These are phyloP conservation scores for Radiomyces spectabilis DNA, from an alignment of 192 early-diverging fungal species.

Conservation along the genomic window DNA sequence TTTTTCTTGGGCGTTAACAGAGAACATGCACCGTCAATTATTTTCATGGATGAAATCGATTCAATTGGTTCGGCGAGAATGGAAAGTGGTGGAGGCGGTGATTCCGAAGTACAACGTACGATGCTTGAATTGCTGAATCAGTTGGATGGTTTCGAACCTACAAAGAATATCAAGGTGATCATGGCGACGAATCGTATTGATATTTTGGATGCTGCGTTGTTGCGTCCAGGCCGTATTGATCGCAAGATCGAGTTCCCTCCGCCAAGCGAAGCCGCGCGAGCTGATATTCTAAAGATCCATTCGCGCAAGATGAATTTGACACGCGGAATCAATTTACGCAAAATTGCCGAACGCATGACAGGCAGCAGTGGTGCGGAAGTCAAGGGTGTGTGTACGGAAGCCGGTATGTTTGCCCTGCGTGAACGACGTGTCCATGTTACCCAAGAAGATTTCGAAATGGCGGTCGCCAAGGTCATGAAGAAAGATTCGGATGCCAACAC, in stretches of 20 bases:
- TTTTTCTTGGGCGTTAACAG: too few species aligned
- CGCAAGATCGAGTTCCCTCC: conserved; percentile 90
- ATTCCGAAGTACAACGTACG: conserved; percentile 86
- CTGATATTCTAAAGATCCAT: conserved; percentile 86
- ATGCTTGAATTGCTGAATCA: conserved; percentile 90
- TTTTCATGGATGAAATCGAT: conserved; percentile 93
- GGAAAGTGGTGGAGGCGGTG: conserved; percentile 70
- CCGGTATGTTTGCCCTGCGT: conserved; percentile 84
- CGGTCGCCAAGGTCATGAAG: conserved; percentile 98
- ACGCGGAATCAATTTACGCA: conserved; percentile 82
- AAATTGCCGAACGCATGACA: conserved; percentile 82
- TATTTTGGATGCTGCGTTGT: conserved; percentile 80
- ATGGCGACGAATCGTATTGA: conserved; percentile 93
- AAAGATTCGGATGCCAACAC: conserved; percentile 96
- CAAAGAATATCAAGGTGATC: conserved; percentile 87
- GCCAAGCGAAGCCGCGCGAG: conserved; percentile 77
- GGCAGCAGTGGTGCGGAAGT: conserved; percentile 86
- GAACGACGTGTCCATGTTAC: conserved; percentile 98
- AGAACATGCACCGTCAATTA: conserved; percentile 87
- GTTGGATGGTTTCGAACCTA: conserved; percentile 84
- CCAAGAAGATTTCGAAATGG: conserved; percentile 99
- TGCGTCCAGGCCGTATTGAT: conserved; percentile 86
- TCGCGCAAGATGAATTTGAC: conserved; percentile 90
- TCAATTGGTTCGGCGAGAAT: conserved; percentile 83
- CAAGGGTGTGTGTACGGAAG: conserved; percentile 84